Base-by-base conservation (phyloP, 768 basidiomycete genomes). In the Podaxis sp. region DNA sequence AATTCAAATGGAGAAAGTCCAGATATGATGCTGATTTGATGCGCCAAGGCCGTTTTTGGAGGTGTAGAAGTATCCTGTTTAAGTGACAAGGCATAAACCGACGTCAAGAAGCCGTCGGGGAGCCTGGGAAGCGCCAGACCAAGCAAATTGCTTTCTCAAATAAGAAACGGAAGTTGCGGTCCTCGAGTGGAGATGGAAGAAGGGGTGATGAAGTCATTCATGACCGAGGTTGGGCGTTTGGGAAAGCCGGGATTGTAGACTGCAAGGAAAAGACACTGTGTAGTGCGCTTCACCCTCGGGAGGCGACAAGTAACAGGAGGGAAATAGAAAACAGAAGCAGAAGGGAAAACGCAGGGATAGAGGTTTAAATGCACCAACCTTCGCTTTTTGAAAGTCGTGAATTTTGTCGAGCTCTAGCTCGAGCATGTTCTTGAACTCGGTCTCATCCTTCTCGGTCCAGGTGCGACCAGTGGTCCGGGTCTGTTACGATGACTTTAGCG, bases 331-430 rank as follows among this genome's bases (percentile, higher is more conserved):
- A 10, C 11, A 15, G 12, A 52, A 26, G 22, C 13, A 28, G 26
- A 60, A 8, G n/a, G 28, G n/a, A 11, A 49, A 46, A 41, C 10
- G n/a, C 37, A 33, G 33, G 36, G 28, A 55, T 26, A 41, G 10
- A 28, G 59, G 33, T 8, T 56, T 36, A 55, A 61, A 65, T 24
- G 6, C 52, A 62, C 72, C 69, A 58, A 89, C 93, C 86, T 97
- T 99, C 37, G 81, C 78, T 72, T 88, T 91, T 73, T 99, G 96
- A 72, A 99, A 99, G 70, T 89, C 88, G 68, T 96, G 90, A 49
- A 98, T 88, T 78, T 99, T 99, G 70, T 95, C 92, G 36, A 99
- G 82, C 77, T 99, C 95, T 63, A 79, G 80, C 69, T 91, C 89
- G 59, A 98, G 86, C 78, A 89, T 84, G 48, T 71, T 74, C 11